Base-by-base conservation (phyloP, 2,329 filamentous ascomycete species). In the Claviceps pusilla region DNA sequence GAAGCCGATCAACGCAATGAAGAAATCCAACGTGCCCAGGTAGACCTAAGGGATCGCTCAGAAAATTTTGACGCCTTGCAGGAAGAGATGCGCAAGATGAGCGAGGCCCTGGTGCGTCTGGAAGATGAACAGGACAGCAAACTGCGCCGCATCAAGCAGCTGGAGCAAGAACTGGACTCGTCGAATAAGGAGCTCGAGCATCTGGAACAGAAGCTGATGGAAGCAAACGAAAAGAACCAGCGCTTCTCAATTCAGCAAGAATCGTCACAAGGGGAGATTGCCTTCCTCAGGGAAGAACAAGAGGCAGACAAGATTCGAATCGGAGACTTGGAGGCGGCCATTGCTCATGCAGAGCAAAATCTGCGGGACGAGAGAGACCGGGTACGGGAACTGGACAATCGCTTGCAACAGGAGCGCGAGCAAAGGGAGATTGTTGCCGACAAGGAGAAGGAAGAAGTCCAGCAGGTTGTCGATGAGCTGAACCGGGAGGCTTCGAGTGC, bases 291-390 rank as follows among this genome's bases (percentile, higher is more conserved):
- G 1, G 93, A 98, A 66, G 93, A 98, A 72, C 93, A 98, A 68
- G 93, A 98, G 69, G 82, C 80, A 19, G 93, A 98, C 73, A 98
- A 98, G 76, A 95, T 98, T 66, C 90, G 89, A 69, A 97, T 98
- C 63, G 89, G 91, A 42, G 89, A 97, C 64, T 76, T 97, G 7
- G 90, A 97, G 65, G 87, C 88, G 9, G 82, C 84, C 14, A 72
- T 96, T 42, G 86, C 87, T 62, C 85, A 82, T 55, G 79, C 83
- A n/a, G 86, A 94, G 66, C 82, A 89, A 63, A 80, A 75, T 50
- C 73, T 95, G n/a, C 80, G 86, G 55, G 89, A 93, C 52, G 89
- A 95, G 68, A 86, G 85, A 68, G 90, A 96, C 57, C 83, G 81
- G 49, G 75, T 77, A 19, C 76, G 74, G 63, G 86, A 89, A 61